Evolutionary conservation across 345 rosid species (phyloP).

Genomic region (rapeseed (Brassica napus)): Da-Ae NC_063446.1:24486001-24486500

Average conservation of each 20-base stretch:
- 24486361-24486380: not conserved
- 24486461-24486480: no score
- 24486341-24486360: not conserved
- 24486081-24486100: no score
- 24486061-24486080: no score
- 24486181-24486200: conserved; percentile 1
- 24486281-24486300: not conserved
- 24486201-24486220: conserved; percentile 25
- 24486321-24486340: not conserved
- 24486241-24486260: not conserved
- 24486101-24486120: no score
- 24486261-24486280: not conserved
- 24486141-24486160: conserved; percentile 10
- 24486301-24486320: not conserved
- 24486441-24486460: no score
- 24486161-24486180: conserved; percentile 18
- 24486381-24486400: not conserved
- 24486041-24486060: no score
- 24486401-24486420: no score
- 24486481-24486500: no score
- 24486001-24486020: no score
- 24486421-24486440: no score
- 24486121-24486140: no score
- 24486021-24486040: no score
- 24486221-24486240: conserved; percentile 16